A percentile compares a stretch with the other conserved stretches of the same genome.
Conservation (phyloP, 352 stramenopile genomes). For the Pythium rishiriense region DNA sequence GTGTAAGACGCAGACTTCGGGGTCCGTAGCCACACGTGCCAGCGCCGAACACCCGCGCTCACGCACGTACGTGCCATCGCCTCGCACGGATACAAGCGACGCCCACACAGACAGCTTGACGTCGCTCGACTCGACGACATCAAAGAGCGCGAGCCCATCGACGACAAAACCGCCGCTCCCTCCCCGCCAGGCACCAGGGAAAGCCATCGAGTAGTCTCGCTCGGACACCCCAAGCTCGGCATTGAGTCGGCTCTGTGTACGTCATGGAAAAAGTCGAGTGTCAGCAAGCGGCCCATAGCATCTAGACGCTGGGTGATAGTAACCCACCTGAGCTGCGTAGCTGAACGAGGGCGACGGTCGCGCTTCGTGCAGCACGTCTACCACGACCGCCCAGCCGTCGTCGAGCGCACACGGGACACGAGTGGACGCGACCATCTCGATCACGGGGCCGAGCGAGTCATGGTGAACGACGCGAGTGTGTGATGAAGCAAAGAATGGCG, state of each 20-base stretch:
- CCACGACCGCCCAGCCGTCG: constrained; percentile 1
- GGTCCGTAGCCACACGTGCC: background rate
- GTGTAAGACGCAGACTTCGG: constrained; percentile 1
- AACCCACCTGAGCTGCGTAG: background rate
- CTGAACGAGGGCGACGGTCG: background rate
- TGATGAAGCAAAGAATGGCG: background rate
- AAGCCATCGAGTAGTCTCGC: constrained; percentile 10
- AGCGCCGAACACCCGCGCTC: constrained; percentile 9
- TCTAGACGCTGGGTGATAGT: too few species aligned
- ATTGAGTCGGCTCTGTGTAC: background rate
- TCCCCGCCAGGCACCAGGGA: background rate
- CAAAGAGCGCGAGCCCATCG: constrained; percentile 5
- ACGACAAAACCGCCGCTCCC: background rate
- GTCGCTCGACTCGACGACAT: constrained; percentile 1
- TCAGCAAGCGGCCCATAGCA: too few species aligned
- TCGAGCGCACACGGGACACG: constrained; percentile 6
- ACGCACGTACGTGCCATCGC: background rate
- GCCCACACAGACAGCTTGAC: constrained; percentile 4
- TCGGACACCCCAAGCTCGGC: background rate
- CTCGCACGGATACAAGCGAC: background rate
- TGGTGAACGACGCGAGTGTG: constrained; percentile 1
- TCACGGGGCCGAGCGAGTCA: background rate
- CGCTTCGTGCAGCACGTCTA: background rate
- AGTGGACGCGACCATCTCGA: constrained; percentile 1
- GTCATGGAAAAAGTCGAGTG: too few species aligned